phyloP scores from a whole-genome alignment of 306 rosid species.

The Cicer bijugum region DNA sequence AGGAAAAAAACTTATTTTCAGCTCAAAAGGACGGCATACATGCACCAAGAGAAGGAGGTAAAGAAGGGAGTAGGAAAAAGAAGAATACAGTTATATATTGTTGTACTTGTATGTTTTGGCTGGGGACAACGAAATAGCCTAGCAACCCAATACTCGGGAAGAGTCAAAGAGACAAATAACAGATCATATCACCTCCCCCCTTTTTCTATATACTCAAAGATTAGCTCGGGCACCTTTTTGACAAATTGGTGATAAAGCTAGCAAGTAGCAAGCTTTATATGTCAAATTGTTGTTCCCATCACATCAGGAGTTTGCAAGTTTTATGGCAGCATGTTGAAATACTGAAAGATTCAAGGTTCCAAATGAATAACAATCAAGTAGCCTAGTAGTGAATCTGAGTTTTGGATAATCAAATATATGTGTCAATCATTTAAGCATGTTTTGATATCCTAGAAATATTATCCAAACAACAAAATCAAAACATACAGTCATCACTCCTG shows the following conservation, averaged over 20 bases:
- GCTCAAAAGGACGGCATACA: neutral
- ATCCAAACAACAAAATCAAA: constrained; percentile 39
- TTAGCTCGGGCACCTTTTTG: constrained; percentile 44
- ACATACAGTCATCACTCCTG: constrained; percentile 99
- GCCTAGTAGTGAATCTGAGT: constrained; percentile 33
- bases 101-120: neutral
- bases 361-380: constrained; percentile 41
- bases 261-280: constrained; percentile 42
- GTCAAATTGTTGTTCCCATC: constrained; percentile 38
- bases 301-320: constrained; percentile 49
- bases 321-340: constrained; percentile 38
- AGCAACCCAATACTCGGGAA: neutral
- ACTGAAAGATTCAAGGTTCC: constrained; percentile 42
- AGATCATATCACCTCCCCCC: neutral
- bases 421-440: constrained; percentile 40
- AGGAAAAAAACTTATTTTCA: neutral
- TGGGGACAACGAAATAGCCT: neutral
- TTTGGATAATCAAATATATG: constrained; percentile 32
- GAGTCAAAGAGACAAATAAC: neutral
- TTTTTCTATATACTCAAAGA: constrained; percentile 24
- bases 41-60: constrained; percentile 1
- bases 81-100: neutral
- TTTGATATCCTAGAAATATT: constrained; percentile 14
- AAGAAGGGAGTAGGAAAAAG: neutral
- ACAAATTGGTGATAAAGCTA: constrained; percentile 44